Percentiles rank a stretch among this genome's conserved stretches.
These are phyloP conservation scores for Sporothrix brasiliensis DNA, from an alignment of 2,329 filamentous ascomycete genomes.

Conservation along the genomic window DNA sequence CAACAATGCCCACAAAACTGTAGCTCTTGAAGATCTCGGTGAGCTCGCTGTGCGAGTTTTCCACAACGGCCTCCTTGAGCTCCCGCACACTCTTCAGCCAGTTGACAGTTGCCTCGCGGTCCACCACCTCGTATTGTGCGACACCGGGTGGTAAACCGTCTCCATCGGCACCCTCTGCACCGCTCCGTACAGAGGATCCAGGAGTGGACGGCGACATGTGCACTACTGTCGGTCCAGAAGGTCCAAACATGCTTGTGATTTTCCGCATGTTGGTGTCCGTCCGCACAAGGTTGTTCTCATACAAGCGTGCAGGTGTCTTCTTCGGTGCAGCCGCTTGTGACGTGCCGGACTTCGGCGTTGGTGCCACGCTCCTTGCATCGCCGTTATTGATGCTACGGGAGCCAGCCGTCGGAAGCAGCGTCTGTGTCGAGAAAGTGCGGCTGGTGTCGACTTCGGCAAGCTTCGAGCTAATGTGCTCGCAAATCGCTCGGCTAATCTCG, in stretches of 20 bases:
- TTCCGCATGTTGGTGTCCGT: conserved; percentile 89
- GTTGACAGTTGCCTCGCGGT: conserved; percentile 70
- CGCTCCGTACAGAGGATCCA: conserved; percentile 36
- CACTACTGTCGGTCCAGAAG: conserved; percentile 45
- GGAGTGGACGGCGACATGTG: conserved; percentile 34
- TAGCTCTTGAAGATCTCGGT: conserved; percentile 86
- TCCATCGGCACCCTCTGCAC: background rate
- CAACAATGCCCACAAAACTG: conserved; percentile 91
- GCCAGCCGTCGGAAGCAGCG: conserved; percentile 60
- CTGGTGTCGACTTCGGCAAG: conserved; percentile 89
- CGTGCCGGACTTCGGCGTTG: conserved; percentile 39
- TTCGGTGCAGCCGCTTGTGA: conserved; percentile 46
- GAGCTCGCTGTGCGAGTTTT: conserved; percentile 79
- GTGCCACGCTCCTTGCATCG: conserved; percentile 35
- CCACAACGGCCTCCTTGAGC: conserved; percentile 77
- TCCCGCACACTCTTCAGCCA: conserved; percentile 83
- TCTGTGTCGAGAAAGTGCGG: conserved; percentile 92
- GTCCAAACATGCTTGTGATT: conserved; percentile 93
- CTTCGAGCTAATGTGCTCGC: conserved; percentile 73
- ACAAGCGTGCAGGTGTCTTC: conserved; percentile 57
- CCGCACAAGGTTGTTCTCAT: conserved; percentile 86
- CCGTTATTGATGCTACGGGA: background rate
- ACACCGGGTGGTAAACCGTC: conserved; percentile 48
- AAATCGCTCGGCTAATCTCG: conserved; percentile 87
- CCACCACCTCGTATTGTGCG: conserved; percentile 70